phyloP scores from a whole-genome alignment of 148 eudicot genomes.

The Salicornia ramosissima region DNA sequence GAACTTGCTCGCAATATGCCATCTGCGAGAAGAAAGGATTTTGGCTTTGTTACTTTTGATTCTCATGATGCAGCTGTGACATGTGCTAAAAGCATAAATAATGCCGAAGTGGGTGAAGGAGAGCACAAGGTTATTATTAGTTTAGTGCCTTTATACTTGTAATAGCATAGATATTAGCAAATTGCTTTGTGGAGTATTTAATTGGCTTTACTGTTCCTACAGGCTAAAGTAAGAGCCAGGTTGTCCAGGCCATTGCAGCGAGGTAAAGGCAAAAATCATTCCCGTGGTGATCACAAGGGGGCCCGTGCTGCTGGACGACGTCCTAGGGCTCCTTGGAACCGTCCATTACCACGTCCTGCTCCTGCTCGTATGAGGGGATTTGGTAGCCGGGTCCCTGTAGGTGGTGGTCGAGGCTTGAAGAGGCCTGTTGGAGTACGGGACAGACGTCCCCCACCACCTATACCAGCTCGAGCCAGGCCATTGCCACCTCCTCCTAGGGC shows the following conservation, averaged over 20 bases:
- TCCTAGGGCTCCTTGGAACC: slow-evolving; percentile 70
- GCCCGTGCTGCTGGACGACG: slow-evolving; percentile 46
- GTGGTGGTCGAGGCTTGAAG: slow-evolving; percentile 47
- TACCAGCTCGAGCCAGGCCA: slow-evolving; percentile 66
- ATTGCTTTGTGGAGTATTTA: neutral
- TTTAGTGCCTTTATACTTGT: slow-evolving; percentile 3
- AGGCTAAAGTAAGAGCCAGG: slow-evolving; percentile 93
- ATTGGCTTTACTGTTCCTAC: slow-evolving; percentile 8
- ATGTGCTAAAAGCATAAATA: slow-evolving; percentile 89
- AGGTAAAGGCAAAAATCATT: slow-evolving; percentile 59
- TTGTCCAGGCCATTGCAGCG: slow-evolving; percentile 89
- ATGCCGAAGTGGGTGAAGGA: slow-evolving; percentile 91
- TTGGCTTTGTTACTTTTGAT: slow-evolving; percentile 86
- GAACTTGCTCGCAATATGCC: slow-evolving; percentile 99
- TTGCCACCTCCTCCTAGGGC: slow-evolving; percentile 71
- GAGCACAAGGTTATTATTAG: slow-evolving; percentile 56
- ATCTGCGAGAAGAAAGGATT: slow-evolving; percentile 94
- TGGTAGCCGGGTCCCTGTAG: slow-evolving; percentile 48
- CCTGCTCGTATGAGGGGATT: slow-evolving; percentile 53
- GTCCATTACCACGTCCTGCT: slow-evolving; percentile 54
- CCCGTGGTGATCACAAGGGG: slow-evolving; percentile 52
- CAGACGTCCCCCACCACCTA: slow-evolving; percentile 51
- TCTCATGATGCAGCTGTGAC: slow-evolving; percentile 86
- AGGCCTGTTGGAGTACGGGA: slow-evolving; percentile 58
- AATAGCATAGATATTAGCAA: slow-evolving; percentile 3